A percentile compares a stretch with the other conserved stretches of the same genome.
phyloP scores from a whole-genome alignment of 306 rosid species.

The Corylus heterophylla region DNA sequence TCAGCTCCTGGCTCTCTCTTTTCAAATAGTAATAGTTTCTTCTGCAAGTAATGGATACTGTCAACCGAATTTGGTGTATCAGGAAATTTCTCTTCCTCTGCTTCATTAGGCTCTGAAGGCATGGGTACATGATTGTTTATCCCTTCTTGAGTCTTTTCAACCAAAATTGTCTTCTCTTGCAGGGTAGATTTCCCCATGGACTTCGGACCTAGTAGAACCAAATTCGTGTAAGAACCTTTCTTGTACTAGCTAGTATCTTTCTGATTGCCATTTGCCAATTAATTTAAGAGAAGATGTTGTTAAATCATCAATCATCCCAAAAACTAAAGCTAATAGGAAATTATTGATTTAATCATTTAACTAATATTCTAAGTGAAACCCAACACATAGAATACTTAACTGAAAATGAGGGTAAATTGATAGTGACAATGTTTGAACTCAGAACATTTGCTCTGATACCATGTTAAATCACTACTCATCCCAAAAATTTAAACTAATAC shows the following conservation, averaged over 20 bases:
- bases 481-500: no score
- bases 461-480: no score
- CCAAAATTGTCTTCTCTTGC: slow-evolving; percentile 26
- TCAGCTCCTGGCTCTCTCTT: slow-evolving; percentile 54
- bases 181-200: slow-evolving; percentile 11
- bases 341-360: no score
- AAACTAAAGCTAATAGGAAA: no score
- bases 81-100: slow-evolving; percentile 59
- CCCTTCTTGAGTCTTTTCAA: slow-evolving; percentile 36
- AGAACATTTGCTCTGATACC: no score
- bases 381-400: no score
- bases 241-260: slow-evolving; percentile 9
- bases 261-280: neutral
- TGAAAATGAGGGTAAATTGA: no score
- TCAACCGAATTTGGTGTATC: slow-evolving; percentile 58
- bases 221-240: slow-evolving; percentile 17
- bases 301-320: no score
- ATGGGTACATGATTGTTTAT: slow-evolving; percentile 29
- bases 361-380: no score
- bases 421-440: no score
- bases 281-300: slow-evolving; percentile 7
- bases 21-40: slow-evolving; percentile 36
- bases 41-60: slow-evolving; percentile 38
- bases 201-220: slow-evolving; percentile 25
- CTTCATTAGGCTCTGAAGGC: slow-evolving; percentile 37